phyloP scores from a whole-genome alignment of 116 monocot species.

The Zostera marina region DNA sequence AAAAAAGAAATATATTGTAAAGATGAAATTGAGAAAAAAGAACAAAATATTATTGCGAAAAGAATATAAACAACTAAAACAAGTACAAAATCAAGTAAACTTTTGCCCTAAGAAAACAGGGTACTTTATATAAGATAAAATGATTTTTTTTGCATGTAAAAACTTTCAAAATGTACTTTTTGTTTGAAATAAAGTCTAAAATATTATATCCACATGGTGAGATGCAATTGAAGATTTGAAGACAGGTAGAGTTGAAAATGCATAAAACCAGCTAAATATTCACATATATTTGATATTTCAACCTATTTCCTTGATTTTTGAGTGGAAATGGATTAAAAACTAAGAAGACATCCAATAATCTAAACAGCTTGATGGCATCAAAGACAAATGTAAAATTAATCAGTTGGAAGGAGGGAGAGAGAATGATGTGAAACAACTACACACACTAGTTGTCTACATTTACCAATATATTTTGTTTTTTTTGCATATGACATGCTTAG shows the following conservation, averaged over 20 bases:
- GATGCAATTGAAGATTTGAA: background rate
- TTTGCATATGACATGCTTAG: no score
- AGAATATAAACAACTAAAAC: background rate
- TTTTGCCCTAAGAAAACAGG: no score
- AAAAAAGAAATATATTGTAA: background rate
- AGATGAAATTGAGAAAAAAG: background rate
- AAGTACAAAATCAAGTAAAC: background rate
- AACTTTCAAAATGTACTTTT: no score
- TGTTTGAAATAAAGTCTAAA: no score
- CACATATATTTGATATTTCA: no score
- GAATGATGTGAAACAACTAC: no score
- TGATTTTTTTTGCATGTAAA: background rate
- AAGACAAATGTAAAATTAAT: no score
- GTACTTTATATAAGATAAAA: background rate
- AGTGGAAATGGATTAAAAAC: background rate
- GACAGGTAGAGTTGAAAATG: background rate
- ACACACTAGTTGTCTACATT: no score
- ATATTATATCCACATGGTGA: background rate
- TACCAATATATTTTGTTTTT: no score
- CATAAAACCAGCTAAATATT: background rate
- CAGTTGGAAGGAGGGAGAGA: no score
- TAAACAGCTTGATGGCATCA: no score
- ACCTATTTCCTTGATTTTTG: background rate
- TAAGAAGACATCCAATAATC: no score
- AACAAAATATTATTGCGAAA: background rate